A percentile compares a stretch with the other conserved stretches of the same genome.
phyloP scores from a whole-genome alignment of 768 basidiomycete genomes.

The Nevesoporus exiguus region DNA sequence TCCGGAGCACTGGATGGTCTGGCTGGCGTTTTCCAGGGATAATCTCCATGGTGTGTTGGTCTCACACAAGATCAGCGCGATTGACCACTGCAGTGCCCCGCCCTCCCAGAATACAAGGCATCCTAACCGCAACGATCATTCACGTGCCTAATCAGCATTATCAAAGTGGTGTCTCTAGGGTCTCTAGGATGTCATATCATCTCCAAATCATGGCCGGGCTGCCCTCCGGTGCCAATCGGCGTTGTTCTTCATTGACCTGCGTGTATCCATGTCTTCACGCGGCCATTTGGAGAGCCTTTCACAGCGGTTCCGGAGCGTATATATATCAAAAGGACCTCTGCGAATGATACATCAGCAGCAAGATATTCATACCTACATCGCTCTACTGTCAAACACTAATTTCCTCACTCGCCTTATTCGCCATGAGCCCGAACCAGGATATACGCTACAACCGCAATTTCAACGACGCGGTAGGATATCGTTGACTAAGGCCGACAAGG shows the following conservation, averaged over 20 bases:
- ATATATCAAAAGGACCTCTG: constrained; percentile 15
- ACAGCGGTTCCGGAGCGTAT: constrained; percentile 10
- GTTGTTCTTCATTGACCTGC: constrained; percentile 13
- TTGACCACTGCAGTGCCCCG: constrained; percentile 1
- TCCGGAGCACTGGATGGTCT: constrained; percentile 26
- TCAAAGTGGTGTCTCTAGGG: constrained; percentile 12
- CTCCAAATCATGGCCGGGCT: constrained; percentile 13
- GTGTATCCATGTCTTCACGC: constrained; percentile 14
- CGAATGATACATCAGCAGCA: constrained; percentile 4
- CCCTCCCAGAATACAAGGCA: constrained; percentile 5
- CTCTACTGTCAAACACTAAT: background rate
- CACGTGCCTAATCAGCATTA: background rate
- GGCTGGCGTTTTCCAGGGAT: constrained; percentile 6
- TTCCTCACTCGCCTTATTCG: background rate
- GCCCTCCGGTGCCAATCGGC: constrained; percentile 17
- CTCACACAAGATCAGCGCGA: background rate
- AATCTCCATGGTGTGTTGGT: constrained; percentile 7
- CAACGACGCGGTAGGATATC: constrained; percentile 7
- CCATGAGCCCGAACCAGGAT: constrained; percentile 6
- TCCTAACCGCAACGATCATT: constrained; percentile 2
- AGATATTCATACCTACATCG: constrained; percentile 1
- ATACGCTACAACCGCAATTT: constrained; percentile 2
- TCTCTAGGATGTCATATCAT: background rate
- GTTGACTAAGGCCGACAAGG: background rate
- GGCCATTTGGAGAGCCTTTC: constrained; percentile 18